A percentile compares a stretch with the other conserved stretches of the same genome.
These are phyloP conservation scores for Crithidia bombi DNA, from an alignment of 208 protist genomes.

Conservation along the genomic window DNA sequence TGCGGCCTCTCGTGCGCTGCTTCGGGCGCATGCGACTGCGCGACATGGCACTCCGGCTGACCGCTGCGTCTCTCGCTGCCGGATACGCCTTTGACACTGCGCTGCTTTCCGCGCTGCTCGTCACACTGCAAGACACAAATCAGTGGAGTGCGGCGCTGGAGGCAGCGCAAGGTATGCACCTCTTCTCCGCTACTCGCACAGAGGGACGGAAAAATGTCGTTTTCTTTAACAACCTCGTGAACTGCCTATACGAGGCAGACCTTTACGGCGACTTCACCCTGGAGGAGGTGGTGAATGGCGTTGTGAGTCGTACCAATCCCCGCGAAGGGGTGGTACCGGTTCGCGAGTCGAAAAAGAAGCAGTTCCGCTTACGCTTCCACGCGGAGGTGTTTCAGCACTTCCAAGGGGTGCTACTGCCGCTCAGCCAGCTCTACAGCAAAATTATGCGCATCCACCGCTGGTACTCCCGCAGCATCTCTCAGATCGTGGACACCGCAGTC, in stretches of 20 bases:
- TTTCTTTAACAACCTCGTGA: slow-evolving; percentile 50
- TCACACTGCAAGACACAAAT: slow-evolving; percentile 47
- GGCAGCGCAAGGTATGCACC: slow-evolving; percentile 48
- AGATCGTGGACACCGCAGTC: slow-evolving; percentile 45
- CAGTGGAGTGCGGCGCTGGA: slow-evolving; percentile 62
- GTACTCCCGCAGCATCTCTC: slow-evolving; percentile 52
- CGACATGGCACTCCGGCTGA: slow-evolving; percentile 48
- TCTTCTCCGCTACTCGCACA: slow-evolving; percentile 52
- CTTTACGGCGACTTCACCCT: slow-evolving; percentile 58
- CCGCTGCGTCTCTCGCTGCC: slow-evolving; percentile 49
- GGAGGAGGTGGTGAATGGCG: slow-evolving; percentile 62
- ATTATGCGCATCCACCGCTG: slow-evolving; percentile 46
- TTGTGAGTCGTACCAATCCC: slow-evolving; percentile 54
- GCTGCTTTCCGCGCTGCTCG: slow-evolving; percentile 67
- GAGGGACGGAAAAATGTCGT: slow-evolving; percentile 33
- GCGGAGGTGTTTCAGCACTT: slow-evolving; percentile 61
- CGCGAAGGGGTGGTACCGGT: slow-evolving; percentile 5
- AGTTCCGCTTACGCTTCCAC: slow-evolving; percentile 60
- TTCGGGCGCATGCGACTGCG: slow-evolving; percentile 46
- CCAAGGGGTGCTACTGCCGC: slow-evolving; percentile 38
- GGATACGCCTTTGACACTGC: slow-evolving; percentile 49
- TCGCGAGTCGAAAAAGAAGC: slow-evolving; percentile 4
- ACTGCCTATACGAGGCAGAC: slow-evolving; percentile 74
- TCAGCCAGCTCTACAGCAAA: slow-evolving; percentile 59
- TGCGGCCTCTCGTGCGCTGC: slow-evolving; percentile 68